Evolutionary conservation across 805 yeast genomes (phyloP), one percentile per base, ranked within the genome.

Genomic region (Naumovozyma dairenensis): DNA sequence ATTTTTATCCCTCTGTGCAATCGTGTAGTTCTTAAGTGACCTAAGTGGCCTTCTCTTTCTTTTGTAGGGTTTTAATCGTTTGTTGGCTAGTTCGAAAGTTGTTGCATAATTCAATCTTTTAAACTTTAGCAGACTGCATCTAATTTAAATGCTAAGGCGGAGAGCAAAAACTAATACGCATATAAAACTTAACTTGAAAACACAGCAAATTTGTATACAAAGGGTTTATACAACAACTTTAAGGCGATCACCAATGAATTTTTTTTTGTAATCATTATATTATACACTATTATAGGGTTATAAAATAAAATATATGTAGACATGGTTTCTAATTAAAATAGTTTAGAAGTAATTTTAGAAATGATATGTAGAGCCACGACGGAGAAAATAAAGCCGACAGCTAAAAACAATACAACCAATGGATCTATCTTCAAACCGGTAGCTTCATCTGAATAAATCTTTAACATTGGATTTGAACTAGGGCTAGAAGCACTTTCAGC

Each of bases 371-470:
- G 67, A 35, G 83, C 77, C 43, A 89, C 84, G 32, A 89, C 97
- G 29, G 94, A 80, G 66, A 89, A 83, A 52, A 89, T 85, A 67
- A 89, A 89, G 14, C 95, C 94, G 41, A 89, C 87, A 28, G 96
- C 94, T 58, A 89, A 71, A 42, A 89, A 87, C 63, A 89, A 72
- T 29, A 89, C 95, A 30, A 89, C 94, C 48, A 89, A 74, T 16
- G 97, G 97, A 64, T 89, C 97, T 40, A 80, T 84, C 63, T 87
- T 84, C 53, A 86, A 72, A 36, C 89, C 89, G 57, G 77, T 83
- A 21, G 96, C 93, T 66, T 89, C 97, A 52, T 89, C 96, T 17
- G 96, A 86, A 71, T 85, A 89, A 40, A 89, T 75, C 66, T 89
- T 89, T 63, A 89, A 72, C 79, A 89, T 81, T 36, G 95, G 83